These are phyloP conservation scores for Lachancea cidri DNA, from an alignment of 805 yeast genomes.

Conservation along the genomic window DNA sequence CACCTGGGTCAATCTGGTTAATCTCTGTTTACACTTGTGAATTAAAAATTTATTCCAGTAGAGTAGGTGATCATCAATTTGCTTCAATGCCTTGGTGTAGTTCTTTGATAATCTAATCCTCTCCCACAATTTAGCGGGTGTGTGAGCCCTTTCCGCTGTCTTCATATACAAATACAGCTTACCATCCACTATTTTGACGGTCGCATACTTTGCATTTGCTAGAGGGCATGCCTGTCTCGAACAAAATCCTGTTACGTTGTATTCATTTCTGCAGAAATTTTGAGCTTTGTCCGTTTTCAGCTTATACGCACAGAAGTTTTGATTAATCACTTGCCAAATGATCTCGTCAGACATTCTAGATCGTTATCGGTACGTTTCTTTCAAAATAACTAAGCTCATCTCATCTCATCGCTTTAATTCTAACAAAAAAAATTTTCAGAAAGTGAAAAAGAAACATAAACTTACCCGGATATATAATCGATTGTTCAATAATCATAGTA, in stretches of 20 bases:
- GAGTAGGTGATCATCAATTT: constrained; percentile 77
- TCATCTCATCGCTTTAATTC: constrained; percentile 19
- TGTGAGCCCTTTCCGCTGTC: constrained; percentile 96
- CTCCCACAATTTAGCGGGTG: constrained; percentile 94
- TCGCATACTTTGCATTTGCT: constrained; percentile 89
- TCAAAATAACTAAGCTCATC: constrained; percentile 13
- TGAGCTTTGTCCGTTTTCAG: constrained; percentile 84
- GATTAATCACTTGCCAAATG: constrained; percentile 95
- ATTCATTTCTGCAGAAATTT: constrained; percentile 92
- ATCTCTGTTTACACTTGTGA: constrained; percentile 93
- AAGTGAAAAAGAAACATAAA: constrained; percentile 1
- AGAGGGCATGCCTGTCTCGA: constrained; percentile 91
- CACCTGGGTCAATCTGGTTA: constrained; percentile 91
- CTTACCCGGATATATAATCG: not conserved
- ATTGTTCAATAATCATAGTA: no score
- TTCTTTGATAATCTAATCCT: constrained; percentile 85
- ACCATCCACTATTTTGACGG: constrained; percentile 77
- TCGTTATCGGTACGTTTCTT: not conserved
- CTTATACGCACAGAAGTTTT: constrained; percentile 93
- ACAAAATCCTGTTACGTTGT: constrained; percentile 92
- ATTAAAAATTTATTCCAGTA: constrained; percentile 92
- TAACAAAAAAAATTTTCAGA: constrained; percentile 11
- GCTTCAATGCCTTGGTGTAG: constrained; percentile 80
- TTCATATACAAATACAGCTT: constrained; percentile 85
- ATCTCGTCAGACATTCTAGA: constrained; percentile 63